These are phyloP conservation scores for Heracleum sosnowskyi DNA, from an alignment of 129 eudicot genomes.

Conservation along the genomic window DNA sequence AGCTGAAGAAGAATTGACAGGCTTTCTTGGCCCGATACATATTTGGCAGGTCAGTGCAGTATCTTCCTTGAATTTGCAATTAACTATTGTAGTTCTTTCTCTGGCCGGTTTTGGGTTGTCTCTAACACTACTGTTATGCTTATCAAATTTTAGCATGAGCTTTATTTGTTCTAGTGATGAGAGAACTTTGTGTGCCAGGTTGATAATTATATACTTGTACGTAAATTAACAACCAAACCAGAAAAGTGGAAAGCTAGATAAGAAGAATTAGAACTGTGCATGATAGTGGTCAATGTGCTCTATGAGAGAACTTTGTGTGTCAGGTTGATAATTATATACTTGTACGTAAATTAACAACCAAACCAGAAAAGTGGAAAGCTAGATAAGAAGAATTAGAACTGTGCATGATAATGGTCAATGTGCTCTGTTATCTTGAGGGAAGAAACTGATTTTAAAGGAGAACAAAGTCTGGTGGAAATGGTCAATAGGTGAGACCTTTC, in stretches of 20 bases:
- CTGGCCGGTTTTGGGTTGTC: neutral
- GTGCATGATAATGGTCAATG: neutral
- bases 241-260: neutral
- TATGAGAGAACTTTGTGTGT: neutral
- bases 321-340: neutral
- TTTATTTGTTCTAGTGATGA: neutral
- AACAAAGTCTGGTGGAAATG: too few species aligned
- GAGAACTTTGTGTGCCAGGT: neutral
- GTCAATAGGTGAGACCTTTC: too few species aligned
- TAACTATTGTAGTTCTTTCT: neutral
- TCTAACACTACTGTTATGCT: neutral
- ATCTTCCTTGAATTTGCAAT: slow-evolving; percentile 6
- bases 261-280: neutral
- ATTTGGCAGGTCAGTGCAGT: slow-evolving; percentile 71
- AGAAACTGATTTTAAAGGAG: too few species aligned
- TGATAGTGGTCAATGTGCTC: neutral
- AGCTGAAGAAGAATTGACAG: slow-evolving; percentile 39
- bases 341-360: neutral
- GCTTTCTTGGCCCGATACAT: slow-evolving; percentile 86
- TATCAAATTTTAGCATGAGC: neutral
- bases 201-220: neutral
- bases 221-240: neutral
- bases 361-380: neutral
- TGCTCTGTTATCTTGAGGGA: too few species aligned
- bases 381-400: neutral